Percentiles rank a stretch among this genome's conserved stretches.
These are phyloP conservation scores for Leavenworthia alabamica DNA, from an alignment of 345 rosid genomes.

Conservation along the genomic window DNA sequence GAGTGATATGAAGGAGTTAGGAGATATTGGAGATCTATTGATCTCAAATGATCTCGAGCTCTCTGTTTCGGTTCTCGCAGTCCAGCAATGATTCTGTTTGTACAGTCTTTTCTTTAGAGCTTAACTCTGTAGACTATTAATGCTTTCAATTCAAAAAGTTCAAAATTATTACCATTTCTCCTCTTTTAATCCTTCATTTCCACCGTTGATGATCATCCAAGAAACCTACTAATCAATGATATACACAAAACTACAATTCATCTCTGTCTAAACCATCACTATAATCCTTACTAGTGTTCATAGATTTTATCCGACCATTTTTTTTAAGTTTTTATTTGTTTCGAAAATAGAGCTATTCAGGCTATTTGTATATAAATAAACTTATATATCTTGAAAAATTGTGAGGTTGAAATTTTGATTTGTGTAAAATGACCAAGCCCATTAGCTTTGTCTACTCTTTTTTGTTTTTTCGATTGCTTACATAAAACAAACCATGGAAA, in stretches of 20 bases:
- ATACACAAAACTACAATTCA: not conserved
- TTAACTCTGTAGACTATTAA: constrained; percentile 6
- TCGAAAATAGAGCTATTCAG: not conserved
- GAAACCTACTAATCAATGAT: not conserved
- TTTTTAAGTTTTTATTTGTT: not conserved
- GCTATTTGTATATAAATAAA: not conserved
- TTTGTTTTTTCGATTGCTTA: not conserved
- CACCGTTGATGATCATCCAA: not conserved
- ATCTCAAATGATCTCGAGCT: constrained; percentile 32
- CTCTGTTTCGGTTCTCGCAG: constrained; percentile 31
- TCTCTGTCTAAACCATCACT: not conserved
- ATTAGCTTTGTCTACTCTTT: not conserved
- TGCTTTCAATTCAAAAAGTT: not conserved
- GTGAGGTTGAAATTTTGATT: not conserved
- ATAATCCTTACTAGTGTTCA: not conserved
- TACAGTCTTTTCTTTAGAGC: not conserved
- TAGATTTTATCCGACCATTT: not conserved
- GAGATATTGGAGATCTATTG: constrained; percentile 39
- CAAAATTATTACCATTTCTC: not conserved
- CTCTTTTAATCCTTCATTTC: not conserved
- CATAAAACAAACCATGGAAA: not conserved
- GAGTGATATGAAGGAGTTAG: constrained; percentile 36
- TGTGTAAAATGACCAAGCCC: not conserved
- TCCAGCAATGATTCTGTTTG: constrained; percentile 32
- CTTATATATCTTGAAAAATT: not conserved